phyloP scores from a whole-genome alignment of 495 filamentous ascomycete species.

The Neurospora discreta region DNA sequence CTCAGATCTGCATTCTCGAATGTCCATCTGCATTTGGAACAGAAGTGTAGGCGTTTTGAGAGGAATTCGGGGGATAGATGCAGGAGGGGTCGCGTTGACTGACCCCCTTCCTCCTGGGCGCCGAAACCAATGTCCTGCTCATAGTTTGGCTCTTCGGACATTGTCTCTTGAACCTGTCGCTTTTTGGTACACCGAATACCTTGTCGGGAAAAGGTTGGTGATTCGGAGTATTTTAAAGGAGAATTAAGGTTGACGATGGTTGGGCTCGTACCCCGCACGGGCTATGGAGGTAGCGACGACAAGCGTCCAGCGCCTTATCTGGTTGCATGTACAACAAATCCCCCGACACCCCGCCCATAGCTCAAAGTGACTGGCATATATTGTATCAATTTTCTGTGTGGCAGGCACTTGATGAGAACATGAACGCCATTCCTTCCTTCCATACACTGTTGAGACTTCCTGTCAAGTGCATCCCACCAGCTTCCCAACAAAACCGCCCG shows the following conservation, averaged over 20 bases:
- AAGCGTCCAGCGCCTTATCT: neutral
- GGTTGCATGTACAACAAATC: neutral
- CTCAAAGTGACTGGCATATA: neutral
- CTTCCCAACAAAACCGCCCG: neutral
- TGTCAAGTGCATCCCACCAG: neutral
- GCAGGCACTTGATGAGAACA: neutral
- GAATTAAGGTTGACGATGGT: neutral
- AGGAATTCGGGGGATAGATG: neutral
- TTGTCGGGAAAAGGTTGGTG: neutral
- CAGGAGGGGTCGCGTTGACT: neutral
- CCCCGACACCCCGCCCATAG: neutral
- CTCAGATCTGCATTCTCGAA: neutral
- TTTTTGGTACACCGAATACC: neutral
- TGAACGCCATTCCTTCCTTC: neutral
- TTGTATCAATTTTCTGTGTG: neutral
- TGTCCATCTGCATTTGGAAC: neutral
- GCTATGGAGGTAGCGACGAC: neutral
- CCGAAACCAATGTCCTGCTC: neutral
- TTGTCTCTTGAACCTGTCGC: neutral
- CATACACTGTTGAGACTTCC: neutral
- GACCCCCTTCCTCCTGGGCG: neutral
- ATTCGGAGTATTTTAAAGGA: neutral
- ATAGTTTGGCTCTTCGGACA: neutral
- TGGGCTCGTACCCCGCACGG: neutral
- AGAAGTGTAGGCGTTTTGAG: neutral